Base-by-base conservation (phyloP, 2,329 filamentous ascomycete genomes). In the Emmonsia crescens region DNA sequence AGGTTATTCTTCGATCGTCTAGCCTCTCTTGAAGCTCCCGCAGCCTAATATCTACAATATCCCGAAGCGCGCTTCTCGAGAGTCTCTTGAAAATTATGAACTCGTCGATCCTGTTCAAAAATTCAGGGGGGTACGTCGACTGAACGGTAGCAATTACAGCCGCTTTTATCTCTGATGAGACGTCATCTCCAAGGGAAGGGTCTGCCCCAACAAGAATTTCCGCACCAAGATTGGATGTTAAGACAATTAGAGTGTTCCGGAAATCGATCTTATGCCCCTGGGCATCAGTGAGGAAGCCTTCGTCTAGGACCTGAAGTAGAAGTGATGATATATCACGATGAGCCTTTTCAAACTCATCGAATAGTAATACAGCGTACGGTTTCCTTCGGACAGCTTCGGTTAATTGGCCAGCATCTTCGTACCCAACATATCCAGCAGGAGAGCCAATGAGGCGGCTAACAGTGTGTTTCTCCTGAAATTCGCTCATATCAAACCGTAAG, bases 211-310 rank as follows among this genome's bases (percentile, higher is more conserved):
- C 89, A 12, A 99, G 86, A 57, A 96, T 93, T 61, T 96, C 85
- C 16, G 94, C 92, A 46, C 94, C 94, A 1, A 99, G 83, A 73
- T 99, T 99, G 44, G 91, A 96, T 0, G 94, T 97, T 61, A 99
- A 82, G 2, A 97, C 93, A 67, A 97, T 96, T 69, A 97, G 89
- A 8, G 93, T 96, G 75, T 96, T 97, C 64, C 89, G 84, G 80
- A 97, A 97, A 73, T 97, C 94, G 63, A 99, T 88, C 75, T 94
- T 96, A 79, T 96, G 92, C 38, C 94, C 94, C 76, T 97, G 93
- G 0, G 91, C 86, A 72, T 97, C 94, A 0, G 93, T 97, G 57
- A 99, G 82, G 78, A 94, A 96, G 2, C 94, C 94, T 73, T 97
- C 94, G 71, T 97, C 94, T 0, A 99, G 84, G 0, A 97, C 93